Base-by-base conservation (phyloP, 148 eudicot genomes). In the Chenopodium album region DNA sequence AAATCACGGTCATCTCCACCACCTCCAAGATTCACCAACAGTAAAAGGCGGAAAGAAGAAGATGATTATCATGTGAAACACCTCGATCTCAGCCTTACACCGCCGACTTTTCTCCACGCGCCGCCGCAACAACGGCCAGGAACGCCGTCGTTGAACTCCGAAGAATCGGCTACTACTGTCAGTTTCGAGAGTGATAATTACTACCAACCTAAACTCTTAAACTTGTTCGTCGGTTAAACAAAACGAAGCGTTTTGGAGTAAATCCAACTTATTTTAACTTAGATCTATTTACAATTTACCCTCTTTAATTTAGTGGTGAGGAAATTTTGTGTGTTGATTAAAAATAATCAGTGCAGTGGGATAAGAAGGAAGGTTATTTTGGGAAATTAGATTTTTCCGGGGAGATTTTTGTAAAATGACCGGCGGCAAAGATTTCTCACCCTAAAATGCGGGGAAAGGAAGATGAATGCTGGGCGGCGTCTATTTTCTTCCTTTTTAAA, bases 111-210 rank as follows among this genome's bases (percentile, higher is more conserved):
- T 47, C 67, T 65, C 50, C 44, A n/a, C 32, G 52, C 69, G 64
- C 79, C 71, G 63, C 80, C 26, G 76, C 77, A 34, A 66, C 80
- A 76, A 76, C 92, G 92, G 10, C 84, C 80, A 0, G 91, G 84
- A 22, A 87, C 92, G 47, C 94, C 95, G 71, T 93, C 97, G 63
- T 72, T 85, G 81, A 88, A 85, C 64, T 93, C 97, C 0, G 95
- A 93, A 17, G 95, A 90, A 22, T 93, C 95, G 0, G 93, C 78
- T 26, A 90, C 94, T 4, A 93, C 91, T 0, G 87, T 86, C 4
- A 89, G 97, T 64, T 85, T 88, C 6, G 90, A 88, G 12, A 86
- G 87, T 29, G 76, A 73, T 7, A n/a, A 47, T 47, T 73, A 48
- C 28, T 73, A 73, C 10, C 76, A 82, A 68, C 76, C 80, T n/a